Percentiles rank a stretch among this genome's conserved stretches.
phyloP scores from a whole-genome alignment of 1,284 basidiomycete genomes.

The Naganishia sp. region DNA sequence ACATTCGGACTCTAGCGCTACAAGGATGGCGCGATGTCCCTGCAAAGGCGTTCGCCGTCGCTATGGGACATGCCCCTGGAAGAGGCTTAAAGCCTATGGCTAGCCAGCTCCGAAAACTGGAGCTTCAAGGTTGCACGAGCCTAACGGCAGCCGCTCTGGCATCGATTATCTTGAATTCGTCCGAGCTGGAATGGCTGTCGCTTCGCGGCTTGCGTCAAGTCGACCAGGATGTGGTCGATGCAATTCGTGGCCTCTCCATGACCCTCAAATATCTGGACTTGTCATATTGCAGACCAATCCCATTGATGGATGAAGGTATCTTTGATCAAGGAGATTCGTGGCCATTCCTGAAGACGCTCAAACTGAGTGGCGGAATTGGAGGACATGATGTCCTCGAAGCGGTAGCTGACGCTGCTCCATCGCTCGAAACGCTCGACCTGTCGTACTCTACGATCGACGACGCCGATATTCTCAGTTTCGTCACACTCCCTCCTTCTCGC shows the following conservation, averaged over 20 bases:
- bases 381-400: conserved; percentile 61
- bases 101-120: conserved; percentile 57
- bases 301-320: conserved; percentile 61
- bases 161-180: conserved; percentile 68
- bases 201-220: conserved; percentile 70
- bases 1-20: conserved; percentile 66
- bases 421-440: conserved; percentile 77
- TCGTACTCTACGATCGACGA: conserved; percentile 74
- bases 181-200: conserved; percentile 62
- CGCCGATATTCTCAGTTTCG: conserved; percentile 70
- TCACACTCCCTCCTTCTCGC: conserved; percentile 44
- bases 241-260: conserved; percentile 63
- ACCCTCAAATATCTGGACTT: conserved; percentile 68
- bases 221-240: conserved; percentile 69
- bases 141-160: conserved; percentile 69
- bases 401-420: conserved; percentile 67
- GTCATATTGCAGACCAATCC: conserved; percentile 69
- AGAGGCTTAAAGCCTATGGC: conserved; percentile 15
- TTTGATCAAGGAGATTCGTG: conserved; percentile 57
- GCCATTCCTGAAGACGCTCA: conserved; percentile 30
- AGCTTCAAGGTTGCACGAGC: conserved; percentile 71
- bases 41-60: conserved; percentile 44
- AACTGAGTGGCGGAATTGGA: conserved; percentile 41
- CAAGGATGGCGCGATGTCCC: conserved; percentile 65
- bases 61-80: conserved; percentile 26